These are phyloP conservation scores for Neonectria magnoliae DNA, from an alignment of 2,329 filamentous ascomycete species.

Conservation along the genomic window DNA sequence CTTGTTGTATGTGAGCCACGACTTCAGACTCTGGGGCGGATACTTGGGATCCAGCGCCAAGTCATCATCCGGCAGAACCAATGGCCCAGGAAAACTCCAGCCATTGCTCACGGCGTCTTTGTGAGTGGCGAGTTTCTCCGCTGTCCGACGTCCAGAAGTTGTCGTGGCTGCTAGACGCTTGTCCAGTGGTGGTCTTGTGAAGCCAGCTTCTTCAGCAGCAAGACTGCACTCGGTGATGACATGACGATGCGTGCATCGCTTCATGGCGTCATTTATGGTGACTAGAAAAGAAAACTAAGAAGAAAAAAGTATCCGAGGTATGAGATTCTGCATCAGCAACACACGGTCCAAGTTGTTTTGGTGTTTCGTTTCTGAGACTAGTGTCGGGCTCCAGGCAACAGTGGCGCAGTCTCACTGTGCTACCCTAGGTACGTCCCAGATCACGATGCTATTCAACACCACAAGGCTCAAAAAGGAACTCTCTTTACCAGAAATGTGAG, in stretches of 20 bases:
- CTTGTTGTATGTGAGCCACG: conserved; percentile 57
- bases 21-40: conserved; percentile 61
- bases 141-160: conserved; percentile 37
- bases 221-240: conserved; percentile 24
- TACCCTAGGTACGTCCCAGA: not conserved
- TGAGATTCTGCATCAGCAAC: not conserved
- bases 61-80: conserved; percentile 69
- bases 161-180: conserved; percentile 29
- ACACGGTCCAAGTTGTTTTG: not conserved
- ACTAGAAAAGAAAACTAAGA: not conserved
- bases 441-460: not conserved
- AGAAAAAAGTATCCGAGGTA: not conserved
- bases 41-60: conserved; percentile 63
- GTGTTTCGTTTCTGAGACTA: not conserved
- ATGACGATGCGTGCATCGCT: conserved; percentile 13
- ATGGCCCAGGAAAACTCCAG: conserved; percentile 63
- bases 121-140: conserved; percentile 15
- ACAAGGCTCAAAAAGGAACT: not conserved
- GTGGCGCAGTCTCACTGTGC: not conserved
- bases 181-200: conserved; percentile 16
- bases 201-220: conserved; percentile 25
- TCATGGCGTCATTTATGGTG: not conserved
- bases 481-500: not conserved
- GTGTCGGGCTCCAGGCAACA: conserved; percentile 4
- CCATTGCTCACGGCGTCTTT: conserved; percentile 31